Conservation (phyloP, 2,329 filamentous ascomycete genomes). For the Monosporascus sp. region DNA sequence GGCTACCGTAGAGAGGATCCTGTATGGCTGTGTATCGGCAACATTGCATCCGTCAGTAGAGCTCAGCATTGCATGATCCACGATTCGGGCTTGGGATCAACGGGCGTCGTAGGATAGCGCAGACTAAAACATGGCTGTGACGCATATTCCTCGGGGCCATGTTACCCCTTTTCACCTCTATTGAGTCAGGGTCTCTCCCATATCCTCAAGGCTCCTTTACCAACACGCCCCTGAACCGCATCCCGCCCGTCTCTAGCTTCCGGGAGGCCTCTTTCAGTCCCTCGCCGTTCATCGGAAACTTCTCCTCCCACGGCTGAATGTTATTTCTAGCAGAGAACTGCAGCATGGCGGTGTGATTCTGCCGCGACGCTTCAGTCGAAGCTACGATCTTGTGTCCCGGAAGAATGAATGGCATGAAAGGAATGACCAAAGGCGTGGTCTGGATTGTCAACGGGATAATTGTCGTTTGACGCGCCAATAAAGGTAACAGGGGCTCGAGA, state of each 20-base stretch:
- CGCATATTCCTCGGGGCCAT: not conserved
- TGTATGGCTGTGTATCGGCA: too few species aligned
- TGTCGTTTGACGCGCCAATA: not conserved
- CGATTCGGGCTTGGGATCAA: too few species aligned
- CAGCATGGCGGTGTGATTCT: slow-evolving; percentile 10
- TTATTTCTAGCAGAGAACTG: slow-evolving; percentile 9
- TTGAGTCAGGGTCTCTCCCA: not conserved
- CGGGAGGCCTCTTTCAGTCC: slow-evolving; percentile 9
- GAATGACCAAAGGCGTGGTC: not conserved
- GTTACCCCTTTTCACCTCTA: not conserved
- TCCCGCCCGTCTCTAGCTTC: slow-evolving; percentile 8
- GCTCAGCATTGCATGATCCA: too few species aligned
- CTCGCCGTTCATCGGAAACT: slow-evolving; percentile 10
- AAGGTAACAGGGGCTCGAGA: not conserved
- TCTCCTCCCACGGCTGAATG: slow-evolving; percentile 10
- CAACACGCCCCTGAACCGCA: slow-evolving; percentile 12
- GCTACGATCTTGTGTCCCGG: not conserved
- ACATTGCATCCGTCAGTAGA: too few species aligned
- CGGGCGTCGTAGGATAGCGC: too few species aligned
- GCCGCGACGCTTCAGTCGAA: slow-evolving; percentile 9
- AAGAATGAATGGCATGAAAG: slow-evolving; percentile 1
- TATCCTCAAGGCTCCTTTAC: not conserved
- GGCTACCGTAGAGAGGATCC: too few species aligned
- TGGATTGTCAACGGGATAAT: slow-evolving; percentile 3
- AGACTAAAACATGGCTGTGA: not conserved